A percentile compares a stretch with the other conserved stretches of the same genome.
phyloP scores from a whole-genome alignment of 2,329 filamentous ascomycete genomes.

The Elsinoe ampelina region DNA sequence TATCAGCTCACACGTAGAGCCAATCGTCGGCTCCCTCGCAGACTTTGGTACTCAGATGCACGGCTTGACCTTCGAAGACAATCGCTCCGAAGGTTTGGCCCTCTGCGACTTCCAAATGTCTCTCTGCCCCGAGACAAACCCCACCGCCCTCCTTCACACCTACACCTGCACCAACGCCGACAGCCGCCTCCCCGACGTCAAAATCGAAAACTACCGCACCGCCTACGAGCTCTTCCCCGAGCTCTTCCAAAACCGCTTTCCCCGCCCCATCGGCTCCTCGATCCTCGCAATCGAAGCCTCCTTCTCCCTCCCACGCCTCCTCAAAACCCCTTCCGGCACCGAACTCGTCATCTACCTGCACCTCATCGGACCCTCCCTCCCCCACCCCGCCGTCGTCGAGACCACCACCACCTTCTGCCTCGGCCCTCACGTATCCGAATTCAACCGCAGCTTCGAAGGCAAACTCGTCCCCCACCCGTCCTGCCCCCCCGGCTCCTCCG shows the following conservation, averaged over 20 bases:
- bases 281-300: slow-evolving; percentile 11
- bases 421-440: background rate
- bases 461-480: slow-evolving; percentile 21
- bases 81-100: slow-evolving; percentile 19
- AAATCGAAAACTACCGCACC: background rate
- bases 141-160: background rate
- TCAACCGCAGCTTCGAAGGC: slow-evolving; percentile 18
- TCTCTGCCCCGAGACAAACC: slow-evolving; percentile 2
- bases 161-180: background rate
- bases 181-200: background rate
- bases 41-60: slow-evolving; percentile 27
- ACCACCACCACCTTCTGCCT: slow-evolving; percentile 24
- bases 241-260: slow-evolving; percentile 9
- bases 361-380: background rate
- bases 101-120: slow-evolving; percentile 26
- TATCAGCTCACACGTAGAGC: slow-evolving; percentile 17
- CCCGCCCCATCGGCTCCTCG: background rate
- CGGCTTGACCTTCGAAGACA: slow-evolving; percentile 22
- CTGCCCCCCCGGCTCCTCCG: background rate
- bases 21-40: slow-evolving; percentile 29
- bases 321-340: background rate
- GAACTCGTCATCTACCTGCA: slow-evolving; percentile 9
- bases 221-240: slow-evolving; percentile 8
- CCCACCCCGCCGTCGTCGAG: background rate
- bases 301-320: background rate